These are phyloP conservation scores for Penicillium sp. DNA, from an alignment of 2,329 filamentous ascomycete genomes.

Conservation along the genomic window DNA sequence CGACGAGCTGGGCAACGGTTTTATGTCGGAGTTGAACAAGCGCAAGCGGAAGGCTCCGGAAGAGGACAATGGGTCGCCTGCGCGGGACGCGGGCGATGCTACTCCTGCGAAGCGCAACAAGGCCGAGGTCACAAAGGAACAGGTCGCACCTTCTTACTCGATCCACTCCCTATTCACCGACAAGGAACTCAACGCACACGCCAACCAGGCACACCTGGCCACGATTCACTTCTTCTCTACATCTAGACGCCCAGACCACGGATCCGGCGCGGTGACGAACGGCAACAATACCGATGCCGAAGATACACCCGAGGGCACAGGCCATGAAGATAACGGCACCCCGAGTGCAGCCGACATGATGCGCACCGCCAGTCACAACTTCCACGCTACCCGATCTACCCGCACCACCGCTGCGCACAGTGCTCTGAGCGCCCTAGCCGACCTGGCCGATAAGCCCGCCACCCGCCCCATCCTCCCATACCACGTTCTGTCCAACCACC, in stretches of 20 bases:
- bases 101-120: slow-evolving; percentile 54
- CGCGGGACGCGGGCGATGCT: slow-evolving; percentile 47
- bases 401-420: slow-evolving; percentile 50
- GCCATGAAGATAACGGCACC: slow-evolving; percentile 43
- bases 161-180: slow-evolving; percentile 65
- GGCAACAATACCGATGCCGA: slow-evolving; percentile 44
- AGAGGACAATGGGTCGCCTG: slow-evolving; percentile 59
- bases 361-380: slow-evolving; percentile 57
- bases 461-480: slow-evolving; percentile 47
- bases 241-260: slow-evolving; percentile 47
- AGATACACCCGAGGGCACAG: slow-evolving; percentile 37
- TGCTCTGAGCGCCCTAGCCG: slow-evolving; percentile 54
- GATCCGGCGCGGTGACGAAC: slow-evolving; percentile 36
- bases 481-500: slow-evolving; percentile 46
- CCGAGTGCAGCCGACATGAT: slow-evolving; percentile 55
- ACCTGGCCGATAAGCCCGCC: slow-evolving; percentile 52
- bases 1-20: slow-evolving; percentile 51
- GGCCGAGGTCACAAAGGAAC: slow-evolving; percentile 53
- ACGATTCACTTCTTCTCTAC: slow-evolving; percentile 59
- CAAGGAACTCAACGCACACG: slow-evolving; percentile 62
- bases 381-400: slow-evolving; percentile 54
- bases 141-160: slow-evolving; percentile 58
- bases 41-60: slow-evolving; percentile 60
- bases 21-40: slow-evolving; percentile 49
- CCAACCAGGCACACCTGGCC: slow-evolving; percentile 59